These are phyloP conservation scores for Leishmania major DNA, from an alignment of 208 protist genomes.

Conservation along the genomic window DNA sequence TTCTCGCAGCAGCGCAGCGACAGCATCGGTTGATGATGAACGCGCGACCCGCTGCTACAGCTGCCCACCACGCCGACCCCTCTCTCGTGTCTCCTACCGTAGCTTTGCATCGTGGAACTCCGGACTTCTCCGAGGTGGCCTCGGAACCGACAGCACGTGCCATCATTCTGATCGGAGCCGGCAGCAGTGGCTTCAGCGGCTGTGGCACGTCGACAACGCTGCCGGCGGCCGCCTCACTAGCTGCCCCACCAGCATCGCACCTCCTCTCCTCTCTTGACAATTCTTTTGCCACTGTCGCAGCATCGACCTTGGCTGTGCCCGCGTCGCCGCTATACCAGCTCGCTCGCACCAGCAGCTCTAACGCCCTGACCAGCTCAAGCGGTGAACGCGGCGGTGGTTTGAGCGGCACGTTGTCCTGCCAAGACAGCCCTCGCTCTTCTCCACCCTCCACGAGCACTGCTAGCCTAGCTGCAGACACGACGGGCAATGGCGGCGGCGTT, in stretches of 20 bases:
- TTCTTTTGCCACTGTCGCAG: slow-evolving; percentile 13
- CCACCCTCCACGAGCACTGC: background rate
- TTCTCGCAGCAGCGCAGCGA: slow-evolving; percentile 24
- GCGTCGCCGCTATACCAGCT: slow-evolving; percentile 32
- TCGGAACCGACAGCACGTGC: slow-evolving; percentile 1
- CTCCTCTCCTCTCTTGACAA: slow-evolving; percentile 34
- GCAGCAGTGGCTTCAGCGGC: slow-evolving; percentile 6
- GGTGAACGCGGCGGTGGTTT: background rate
- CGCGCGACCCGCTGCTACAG: slow-evolving; percentile 7
- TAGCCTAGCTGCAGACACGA: background rate
- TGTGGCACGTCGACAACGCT: background rate
- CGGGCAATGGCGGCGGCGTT: background rate
- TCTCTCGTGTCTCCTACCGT: background rate
- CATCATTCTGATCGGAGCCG: slow-evolving; percentile 18
- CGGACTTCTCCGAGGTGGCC: background rate
- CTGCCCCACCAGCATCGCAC: slow-evolving; percentile 4
- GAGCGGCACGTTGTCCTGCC: background rate
- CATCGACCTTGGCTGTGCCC: slow-evolving; percentile 14
- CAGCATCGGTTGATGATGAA: slow-evolving; percentile 18
- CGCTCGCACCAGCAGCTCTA: slow-evolving; percentile 21
- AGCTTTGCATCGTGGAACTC: background rate
- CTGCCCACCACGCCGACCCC: background rate
- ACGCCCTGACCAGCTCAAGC: slow-evolving; percentile 4
- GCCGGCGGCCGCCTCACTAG: background rate
- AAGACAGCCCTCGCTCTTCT: background rate